phyloP scores from a whole-genome alignment of 164 flowering plant genomes.

The Vitis vinifera region ASM3070453v1 NC_081822.1:34934001-34934500 shows the following conservation, averaged over 20 bases:
- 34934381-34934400: no score
- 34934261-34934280: not conserved
- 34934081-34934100: constrained; percentile 47
- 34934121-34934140: constrained; percentile 30
- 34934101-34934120: constrained; percentile 47
- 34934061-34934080: constrained; percentile 65
- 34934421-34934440: not conserved
- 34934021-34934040: not conserved
- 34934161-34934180: constrained; percentile 17
- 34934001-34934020: no score
- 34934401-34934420: no score
- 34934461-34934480: constrained; percentile 31
- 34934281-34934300: not conserved
- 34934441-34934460: not conserved
- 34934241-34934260: not conserved
- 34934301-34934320: not conserved
- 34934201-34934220: constrained; percentile 46
- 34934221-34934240: constrained; percentile 32
- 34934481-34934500: constrained; percentile 60
- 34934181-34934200: constrained; percentile 41
- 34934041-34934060: constrained; percentile 53
- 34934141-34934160: constrained; percentile 1
- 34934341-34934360: not conserved
- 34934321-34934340: not conserved
- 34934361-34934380: no score